Evolutionary conservation across 805 yeast genomes (phyloP).

Genomic region (Suhomyces vadensis): DNA sequence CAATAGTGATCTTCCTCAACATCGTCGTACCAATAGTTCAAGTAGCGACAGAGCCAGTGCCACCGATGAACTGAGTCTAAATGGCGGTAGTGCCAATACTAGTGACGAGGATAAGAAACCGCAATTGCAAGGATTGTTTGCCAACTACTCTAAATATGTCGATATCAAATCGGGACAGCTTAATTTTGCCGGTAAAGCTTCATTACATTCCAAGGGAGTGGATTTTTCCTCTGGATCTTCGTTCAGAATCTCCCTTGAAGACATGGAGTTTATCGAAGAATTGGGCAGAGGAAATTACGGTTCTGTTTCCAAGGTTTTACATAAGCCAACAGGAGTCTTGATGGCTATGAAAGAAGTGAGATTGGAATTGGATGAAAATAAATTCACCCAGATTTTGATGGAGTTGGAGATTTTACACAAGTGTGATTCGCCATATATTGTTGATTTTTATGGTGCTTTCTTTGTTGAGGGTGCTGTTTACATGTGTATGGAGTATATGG

Average conservation of each 20-base stretch:
- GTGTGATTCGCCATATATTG: conserved; percentile 87
- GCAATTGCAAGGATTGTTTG: conserved; percentile 64
- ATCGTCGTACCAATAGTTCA: conserved; percentile 4
- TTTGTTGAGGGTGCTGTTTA: conserved; percentile 97
- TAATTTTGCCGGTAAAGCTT: conserved; percentile 91
- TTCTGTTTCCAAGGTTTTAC: conserved; percentile 88
- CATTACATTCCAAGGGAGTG: conserved; percentile 87
- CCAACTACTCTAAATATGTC: conserved; percentile 81
- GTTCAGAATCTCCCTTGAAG: conserved; percentile 83
- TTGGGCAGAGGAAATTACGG: conserved; percentile 97
- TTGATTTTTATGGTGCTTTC: conserved; percentile 96
- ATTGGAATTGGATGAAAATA: conserved; percentile 89
- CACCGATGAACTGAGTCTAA: background rate
- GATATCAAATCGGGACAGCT: conserved; percentile 91
- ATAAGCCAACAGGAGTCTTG: conserved; percentile 84
- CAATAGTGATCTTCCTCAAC: conserved; percentile 15
- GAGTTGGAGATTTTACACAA: conserved; percentile 92
- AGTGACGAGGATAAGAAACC: conserved; percentile 21
- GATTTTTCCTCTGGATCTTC: conserved; percentile 87
- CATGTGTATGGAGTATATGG: conserved; percentile 98
- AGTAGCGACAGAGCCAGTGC: conserved; percentile 2
- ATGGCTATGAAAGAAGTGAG: conserved; percentile 99
- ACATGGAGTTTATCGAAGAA: conserved; percentile 79
- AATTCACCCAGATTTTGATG: conserved; percentile 92
- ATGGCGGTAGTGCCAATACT: background rate